Evolutionary conservation across 345 rosid genomes (phyloP).

Genomic region (Melaleuca alternifolia): DNA sequence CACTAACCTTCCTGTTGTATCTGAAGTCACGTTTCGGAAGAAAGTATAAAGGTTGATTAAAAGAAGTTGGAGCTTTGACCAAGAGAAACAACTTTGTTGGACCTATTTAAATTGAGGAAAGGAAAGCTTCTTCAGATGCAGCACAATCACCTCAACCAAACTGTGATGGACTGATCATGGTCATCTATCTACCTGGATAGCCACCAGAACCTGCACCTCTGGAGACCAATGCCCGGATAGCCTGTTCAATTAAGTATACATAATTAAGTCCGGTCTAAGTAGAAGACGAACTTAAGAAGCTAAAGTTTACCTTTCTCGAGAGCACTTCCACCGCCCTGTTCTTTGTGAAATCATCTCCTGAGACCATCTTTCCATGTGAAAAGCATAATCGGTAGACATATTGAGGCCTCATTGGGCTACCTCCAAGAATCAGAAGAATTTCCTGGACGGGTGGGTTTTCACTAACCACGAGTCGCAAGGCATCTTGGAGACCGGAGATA

Average conservation of each 20-base stretch:
- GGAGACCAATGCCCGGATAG: slow-evolving; percentile 63
- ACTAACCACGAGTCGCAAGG: slow-evolving; percentile 36
- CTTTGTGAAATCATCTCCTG: slow-evolving; percentile 39
- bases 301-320: slow-evolving; percentile 50
- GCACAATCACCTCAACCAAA: neutral
- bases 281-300: slow-evolving; percentile 1
- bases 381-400: slow-evolving; percentile 54
- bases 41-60: slow-evolving; percentile 69
- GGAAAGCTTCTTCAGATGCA: neutral
- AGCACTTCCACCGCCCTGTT: slow-evolving; percentile 58
- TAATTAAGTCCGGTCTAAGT: neutral
- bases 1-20: slow-evolving; percentile 66
- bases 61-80: slow-evolving; percentile 67
- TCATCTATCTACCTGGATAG: slow-evolving; percentile 53
- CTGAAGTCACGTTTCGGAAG: slow-evolving; percentile 92
- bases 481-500: slow-evolving; percentile 35
- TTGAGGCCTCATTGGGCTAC: slow-evolving; percentile 69
- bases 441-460: slow-evolving; percentile 32
- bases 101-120: slow-evolving; percentile 26
- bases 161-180: neutral
- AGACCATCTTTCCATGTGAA: slow-evolving; percentile 14
- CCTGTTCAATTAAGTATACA: slow-evolving; percentile 17
- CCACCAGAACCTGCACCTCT: slow-evolving; percentile 71
- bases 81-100: slow-evolving; percentile 66
- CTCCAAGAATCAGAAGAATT: slow-evolving; percentile 57